Evolutionary conservation across 2,329 filamentous ascomycete species (phyloP), one percentile per base, ranked within the genome.

Genomic region (Pyrenochaeta sp.): DNA sequence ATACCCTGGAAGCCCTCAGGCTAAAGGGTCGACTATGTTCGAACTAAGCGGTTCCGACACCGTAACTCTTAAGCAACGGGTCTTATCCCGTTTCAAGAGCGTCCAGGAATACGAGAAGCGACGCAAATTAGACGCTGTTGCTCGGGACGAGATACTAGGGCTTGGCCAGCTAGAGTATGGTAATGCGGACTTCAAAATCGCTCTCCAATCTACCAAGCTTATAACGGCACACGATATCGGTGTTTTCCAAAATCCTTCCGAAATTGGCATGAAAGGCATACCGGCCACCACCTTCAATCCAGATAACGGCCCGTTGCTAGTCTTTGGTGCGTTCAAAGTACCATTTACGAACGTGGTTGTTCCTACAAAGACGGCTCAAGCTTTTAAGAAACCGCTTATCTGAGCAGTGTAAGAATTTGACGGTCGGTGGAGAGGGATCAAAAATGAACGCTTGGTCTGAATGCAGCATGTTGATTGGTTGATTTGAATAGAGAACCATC

Each of bases 141-240:
- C 40, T 4, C 27, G 7, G 3, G 43, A 41, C 3, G 47, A 46
- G 17, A 15, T 20, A 4, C 31, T 32, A 12, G 32, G 30, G 1
- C 40, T 55, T 4, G 50, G 52, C 17, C 59, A 61, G 31, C 43
- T 60, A 4, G 48, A 57, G 23, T 61, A 61, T 32, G 59, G 59
- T 21, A 61, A 57, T 30, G 42, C 33, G 10, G 36, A 51, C 40
- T 42, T 41, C 46, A 59, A 50, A 51, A 49, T 61, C 30, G 45
- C 47, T 14, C 43, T 61, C 1, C 50, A 53, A 20, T 45, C 35
- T 14, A 40, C 37, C 1, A 18, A 29, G 3, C n/a, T 47, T 33
- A 56, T 60, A 35, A 49, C 39, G 15, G 17, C 43, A 1, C 5
- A 47, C 30, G 42, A 61, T 9, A 48, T 61, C 29, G 59, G 59